Conservation (phyloP, 768 basidiomycete species). For the Agrocybe praecox region DNA sequence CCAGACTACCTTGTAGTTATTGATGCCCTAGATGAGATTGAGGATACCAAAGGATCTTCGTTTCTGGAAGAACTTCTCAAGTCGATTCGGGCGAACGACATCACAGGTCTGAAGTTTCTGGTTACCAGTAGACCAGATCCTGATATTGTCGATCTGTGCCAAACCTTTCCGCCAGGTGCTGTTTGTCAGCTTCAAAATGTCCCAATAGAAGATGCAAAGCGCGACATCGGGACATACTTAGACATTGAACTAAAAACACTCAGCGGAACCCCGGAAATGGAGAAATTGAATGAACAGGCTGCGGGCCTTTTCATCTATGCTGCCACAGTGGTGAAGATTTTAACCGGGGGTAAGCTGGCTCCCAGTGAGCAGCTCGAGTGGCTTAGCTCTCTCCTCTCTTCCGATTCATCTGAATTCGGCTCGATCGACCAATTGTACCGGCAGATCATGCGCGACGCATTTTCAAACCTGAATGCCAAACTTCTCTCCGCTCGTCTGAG, state of each 20-base stretch:
- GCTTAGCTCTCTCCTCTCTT: conserved; percentile 4
- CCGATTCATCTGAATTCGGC: no score
- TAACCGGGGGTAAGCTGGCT: not conserved
- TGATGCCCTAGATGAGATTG: conserved; percentile 26
- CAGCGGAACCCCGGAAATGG: not conserved
- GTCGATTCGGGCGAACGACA: conserved; percentile 5
- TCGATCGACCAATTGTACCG: no score
- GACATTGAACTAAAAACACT: conserved; percentile 4
- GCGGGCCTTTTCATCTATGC: conserved; percentile 30
- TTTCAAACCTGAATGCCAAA: no score
- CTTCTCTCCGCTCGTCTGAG: conserved; percentile 4
- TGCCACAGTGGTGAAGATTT: conserved; percentile 23
- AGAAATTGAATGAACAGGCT: conserved; percentile 13
- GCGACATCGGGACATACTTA: conserved; percentile 11
- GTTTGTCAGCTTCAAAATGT: conserved; percentile 15
- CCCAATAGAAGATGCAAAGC: conserved; percentile 1
- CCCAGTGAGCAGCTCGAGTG: conserved; percentile 4
- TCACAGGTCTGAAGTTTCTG: conserved; percentile 23
- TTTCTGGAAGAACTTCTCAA: conserved; percentile 17
- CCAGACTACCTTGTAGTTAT: conserved; percentile 19
- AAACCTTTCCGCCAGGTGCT: conserved; percentile 9
- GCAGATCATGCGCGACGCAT: no score
- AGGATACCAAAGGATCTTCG: conserved; percentile 5
- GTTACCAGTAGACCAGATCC: conserved; percentile 23
- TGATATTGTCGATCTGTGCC: conserved; percentile 11